A percentile compares a stretch with the other conserved stretches of the same genome.
Evolutionary conservation across 1,284 basidiomycete species (phyloP).

Genomic region (Cutaneotrichosporon spelunceum): DNA sequence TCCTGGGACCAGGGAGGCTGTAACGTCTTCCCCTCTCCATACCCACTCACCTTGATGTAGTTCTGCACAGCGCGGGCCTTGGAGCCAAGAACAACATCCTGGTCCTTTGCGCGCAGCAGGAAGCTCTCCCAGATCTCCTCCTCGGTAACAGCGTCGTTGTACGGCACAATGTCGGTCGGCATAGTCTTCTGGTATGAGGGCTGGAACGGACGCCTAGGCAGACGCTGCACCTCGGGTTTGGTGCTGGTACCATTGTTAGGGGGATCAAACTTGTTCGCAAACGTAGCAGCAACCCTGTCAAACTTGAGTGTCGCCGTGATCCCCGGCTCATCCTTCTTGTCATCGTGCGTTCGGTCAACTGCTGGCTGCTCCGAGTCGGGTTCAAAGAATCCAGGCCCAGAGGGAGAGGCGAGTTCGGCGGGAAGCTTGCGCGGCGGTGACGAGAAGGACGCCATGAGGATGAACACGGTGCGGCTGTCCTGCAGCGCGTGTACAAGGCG

Average conservation of each 20-base stretch:
- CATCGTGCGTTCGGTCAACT: slow-evolving; percentile 1
- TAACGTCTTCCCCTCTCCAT: neutral
- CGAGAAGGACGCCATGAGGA: slow-evolving; percentile 82
- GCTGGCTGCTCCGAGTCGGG: neutral
- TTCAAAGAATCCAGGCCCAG: neutral
- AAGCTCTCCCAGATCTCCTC: slow-evolving; percentile 56
- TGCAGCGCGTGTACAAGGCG: slow-evolving; percentile 71
- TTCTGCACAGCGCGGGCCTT: slow-evolving; percentile 33
- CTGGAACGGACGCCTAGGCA: slow-evolving; percentile 16
- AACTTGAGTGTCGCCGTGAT: slow-evolving; percentile 23
- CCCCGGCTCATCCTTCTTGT: slow-evolving; percentile 20
- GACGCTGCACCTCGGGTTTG: slow-evolving; percentile 10
- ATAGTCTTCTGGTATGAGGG: slow-evolving; percentile 36
- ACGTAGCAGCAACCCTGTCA: slow-evolving; percentile 12
- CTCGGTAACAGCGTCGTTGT: slow-evolving; percentile 62
- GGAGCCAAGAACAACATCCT: slow-evolving; percentile 24
- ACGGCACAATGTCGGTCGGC: slow-evolving; percentile 55
- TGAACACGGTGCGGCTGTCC: slow-evolving; percentile 71
- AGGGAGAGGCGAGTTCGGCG: neutral
- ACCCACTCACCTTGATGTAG: slow-evolving; percentile 57
- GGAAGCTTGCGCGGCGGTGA: slow-evolving; percentile 54
- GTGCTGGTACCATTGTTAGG: slow-evolving; percentile 9
- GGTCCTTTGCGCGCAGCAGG: slow-evolving; percentile 25
- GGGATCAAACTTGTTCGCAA: slow-evolving; percentile 9
- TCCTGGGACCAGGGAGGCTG: neutral